These are phyloP conservation scores for Saturnispora sekii DNA, from an alignment of 805 yeast species.

Conservation along the genomic window DNA sequence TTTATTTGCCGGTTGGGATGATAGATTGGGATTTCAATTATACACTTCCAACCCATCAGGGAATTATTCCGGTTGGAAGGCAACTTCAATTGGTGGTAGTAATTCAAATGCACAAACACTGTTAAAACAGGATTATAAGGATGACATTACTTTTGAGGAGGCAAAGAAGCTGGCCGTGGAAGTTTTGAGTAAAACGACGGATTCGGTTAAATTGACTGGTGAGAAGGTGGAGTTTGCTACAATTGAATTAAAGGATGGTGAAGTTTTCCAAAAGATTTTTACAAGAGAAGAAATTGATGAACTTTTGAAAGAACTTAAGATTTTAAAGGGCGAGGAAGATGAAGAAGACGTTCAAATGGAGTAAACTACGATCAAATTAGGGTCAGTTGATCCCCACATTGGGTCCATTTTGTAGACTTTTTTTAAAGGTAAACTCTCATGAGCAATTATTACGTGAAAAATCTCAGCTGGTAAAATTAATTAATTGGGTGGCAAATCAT, in stretches of 20 bases:
- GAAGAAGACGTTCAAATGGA: constrained; percentile 27
- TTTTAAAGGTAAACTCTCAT: no score
- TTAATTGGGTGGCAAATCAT: constrained; percentile 1
- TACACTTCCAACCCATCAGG: constrained; percentile 97
- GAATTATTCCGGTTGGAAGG: constrained; percentile 97
- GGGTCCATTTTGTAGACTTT: no score
- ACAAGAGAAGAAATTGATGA: constrained; percentile 65
- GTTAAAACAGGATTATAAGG: constrained; percentile 89
- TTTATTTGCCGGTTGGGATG: constrained; percentile 92
- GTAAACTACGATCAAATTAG: no score
- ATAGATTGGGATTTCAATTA: constrained; percentile 79
- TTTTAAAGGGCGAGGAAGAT: constrained; percentile 36
- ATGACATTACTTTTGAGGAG: constrained; percentile 59
- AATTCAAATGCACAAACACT: constrained; percentile 93
- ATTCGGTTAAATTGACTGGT: constrained; percentile 70
- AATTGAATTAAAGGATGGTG: constrained; percentile 40
- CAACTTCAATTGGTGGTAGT: constrained; percentile 94
- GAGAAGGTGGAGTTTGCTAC: constrained; percentile 94
- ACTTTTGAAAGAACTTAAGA: constrained; percentile 63
- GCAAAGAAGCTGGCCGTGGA: constrained; percentile 85
- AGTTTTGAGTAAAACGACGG: constrained; percentile 91
- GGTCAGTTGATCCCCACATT: no score
- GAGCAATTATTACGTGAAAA: no score
- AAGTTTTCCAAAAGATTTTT: constrained; percentile 66
- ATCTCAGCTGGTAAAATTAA: no score